Base-by-base conservation (phyloP, 805 yeast genomes). In the Starmerella riodocensis region DNA sequence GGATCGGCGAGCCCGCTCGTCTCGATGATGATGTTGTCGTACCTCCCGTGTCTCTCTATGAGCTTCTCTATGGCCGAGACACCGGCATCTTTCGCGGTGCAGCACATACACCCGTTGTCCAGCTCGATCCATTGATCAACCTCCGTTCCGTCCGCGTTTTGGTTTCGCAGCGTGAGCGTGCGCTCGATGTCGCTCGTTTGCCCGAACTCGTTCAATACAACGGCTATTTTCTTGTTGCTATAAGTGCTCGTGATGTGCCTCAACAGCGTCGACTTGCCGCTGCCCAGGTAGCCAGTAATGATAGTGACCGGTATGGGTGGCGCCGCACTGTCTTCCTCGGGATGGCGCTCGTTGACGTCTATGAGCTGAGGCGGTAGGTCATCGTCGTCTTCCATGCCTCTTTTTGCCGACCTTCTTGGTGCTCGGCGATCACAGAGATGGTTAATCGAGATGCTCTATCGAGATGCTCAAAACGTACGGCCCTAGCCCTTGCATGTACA, bases 1-100 rank as follows among this genome's bases (percentile, higher is more conserved):
- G 98, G 98, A 55, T 91, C 97, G 0, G 98, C 98, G 13, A 91
- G 69, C 0, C 98, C 98, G 0, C 94, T 84, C 0, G 98, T 91
- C 55, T 91, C 98, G 38, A 91, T 63, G 19, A 91, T 57, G n/a
- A 91, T 85, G 54, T 88, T 80, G 59, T 91, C 98, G 37, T 88
- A 85, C 37, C 70, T 69, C 24, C 76, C 78, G 24, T 77, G 70
- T 37, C 76, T 70, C 23, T 74, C 77, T 43, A 46, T 43, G 50
- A 91, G 69, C 41, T 82, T 73, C 57, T 91, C 98, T 39, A 91
- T 85, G 0, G 98, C 98, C 30, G 79, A 69, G 1, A 91, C 96
- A 4, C 98, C 98, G 40, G 77, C 80, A 57, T 86, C 96, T 55
- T 84, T 85, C 25, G 93, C 94, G 0, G 97, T 82, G 54, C 98